Evolutionary conservation across 2,329 filamentous ascomycete genomes (phyloP).

Genomic region (Laburnicola sp.): DNA sequence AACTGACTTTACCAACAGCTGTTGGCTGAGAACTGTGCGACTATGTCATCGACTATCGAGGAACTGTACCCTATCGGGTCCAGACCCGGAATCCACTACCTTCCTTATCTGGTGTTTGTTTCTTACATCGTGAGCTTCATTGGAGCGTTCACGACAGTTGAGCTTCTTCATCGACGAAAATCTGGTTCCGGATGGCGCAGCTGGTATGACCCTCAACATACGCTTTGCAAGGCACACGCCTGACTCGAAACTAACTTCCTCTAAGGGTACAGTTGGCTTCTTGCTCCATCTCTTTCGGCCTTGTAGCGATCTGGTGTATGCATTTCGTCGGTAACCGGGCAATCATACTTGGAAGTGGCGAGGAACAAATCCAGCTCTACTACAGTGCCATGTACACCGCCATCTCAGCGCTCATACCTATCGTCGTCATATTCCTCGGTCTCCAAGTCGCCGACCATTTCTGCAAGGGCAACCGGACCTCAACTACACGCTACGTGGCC

Average conservation of each 20-base stretch:
- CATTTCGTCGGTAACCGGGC: constrained; percentile 84
- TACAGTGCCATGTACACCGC: constrained; percentile 74
- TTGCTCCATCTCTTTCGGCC: constrained; percentile 50
- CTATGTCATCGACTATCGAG: constrained; percentile 15
- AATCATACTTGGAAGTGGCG: constrained; percentile 68
- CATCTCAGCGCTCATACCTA: constrained; percentile 78
- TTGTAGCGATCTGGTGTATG: constrained; percentile 60
- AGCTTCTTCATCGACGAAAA: constrained; percentile 77
- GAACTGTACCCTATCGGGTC: constrained; percentile 39
- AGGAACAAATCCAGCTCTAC: constrained; percentile 65
- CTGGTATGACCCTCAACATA: constrained; percentile 28
- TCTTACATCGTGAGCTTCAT: constrained; percentile 72
- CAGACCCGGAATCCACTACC: constrained; percentile 47
- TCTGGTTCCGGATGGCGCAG: constrained; percentile 52
- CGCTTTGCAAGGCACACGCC: constrained; percentile 16
- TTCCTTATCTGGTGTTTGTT: constrained; percentile 49
- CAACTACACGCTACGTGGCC: constrained; percentile 31
- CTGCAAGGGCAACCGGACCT: constrained; percentile 32
- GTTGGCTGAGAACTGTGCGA: too few species aligned
- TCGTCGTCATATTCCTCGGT: constrained; percentile 71
- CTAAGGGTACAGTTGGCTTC: constrained; percentile 48
- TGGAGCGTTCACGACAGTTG: constrained; percentile 77
- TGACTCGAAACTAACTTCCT: constrained; percentile 7
- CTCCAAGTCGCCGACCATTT: constrained; percentile 66
- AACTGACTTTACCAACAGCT: too few species aligned